phyloP scores from a whole-genome alignment of 495 filamentous ascomycete species.

The Staphylotrichum longicolle region DNA sequence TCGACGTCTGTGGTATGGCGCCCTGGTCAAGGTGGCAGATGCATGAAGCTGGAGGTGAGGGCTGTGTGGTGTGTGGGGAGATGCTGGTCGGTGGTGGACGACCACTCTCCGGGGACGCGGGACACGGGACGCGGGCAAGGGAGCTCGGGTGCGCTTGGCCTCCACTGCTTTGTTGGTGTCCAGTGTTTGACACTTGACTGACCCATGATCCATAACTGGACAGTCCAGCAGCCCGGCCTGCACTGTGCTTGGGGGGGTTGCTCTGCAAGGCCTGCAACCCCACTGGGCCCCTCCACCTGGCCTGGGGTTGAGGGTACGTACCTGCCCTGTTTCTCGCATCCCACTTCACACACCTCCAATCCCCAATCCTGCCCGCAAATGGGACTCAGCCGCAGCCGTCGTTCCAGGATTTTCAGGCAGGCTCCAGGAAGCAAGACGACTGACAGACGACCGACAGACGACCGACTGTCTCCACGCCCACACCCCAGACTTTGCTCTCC shows the following conservation, averaged over 20 bases:
- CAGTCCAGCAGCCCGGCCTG: not conserved
- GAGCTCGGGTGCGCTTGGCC: too few relatives aligned
- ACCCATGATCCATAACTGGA: not conserved
- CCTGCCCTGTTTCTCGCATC: not conserved
- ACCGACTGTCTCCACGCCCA: too few relatives aligned
- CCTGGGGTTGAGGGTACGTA: not conserved
- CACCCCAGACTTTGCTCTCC: not conserved
- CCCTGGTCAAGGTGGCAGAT: slow-evolving; percentile 4
- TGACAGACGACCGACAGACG: too few relatives aligned
- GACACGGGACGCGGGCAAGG: not conserved
- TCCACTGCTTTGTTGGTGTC: too few relatives aligned
- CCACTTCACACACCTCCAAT: not conserved
- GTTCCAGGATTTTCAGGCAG: not conserved
- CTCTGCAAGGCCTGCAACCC: slow-evolving; percentile 3
- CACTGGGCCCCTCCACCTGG: not conserved
- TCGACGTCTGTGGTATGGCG: not conserved
- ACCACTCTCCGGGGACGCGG: slow-evolving; percentile 8
- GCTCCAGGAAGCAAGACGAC: too few relatives aligned
- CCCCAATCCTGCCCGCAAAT: not conserved
- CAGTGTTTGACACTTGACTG: not conserved
- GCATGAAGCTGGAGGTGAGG: slow-evolving; percentile 3
- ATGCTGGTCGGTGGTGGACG: slow-evolving; percentile 1
- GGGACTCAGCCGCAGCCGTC: slow-evolving; percentile 3
- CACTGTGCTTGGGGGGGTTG: slow-evolving; percentile 4
- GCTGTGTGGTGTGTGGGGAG: slow-evolving; percentile 5